Percentiles rank a stretch among this genome's conserved stretches.
These are phyloP conservation scores for Scutellaria galericulata DNA, from an alignment of 257 asterid genomes.

Conservation along the genomic window DNA sequence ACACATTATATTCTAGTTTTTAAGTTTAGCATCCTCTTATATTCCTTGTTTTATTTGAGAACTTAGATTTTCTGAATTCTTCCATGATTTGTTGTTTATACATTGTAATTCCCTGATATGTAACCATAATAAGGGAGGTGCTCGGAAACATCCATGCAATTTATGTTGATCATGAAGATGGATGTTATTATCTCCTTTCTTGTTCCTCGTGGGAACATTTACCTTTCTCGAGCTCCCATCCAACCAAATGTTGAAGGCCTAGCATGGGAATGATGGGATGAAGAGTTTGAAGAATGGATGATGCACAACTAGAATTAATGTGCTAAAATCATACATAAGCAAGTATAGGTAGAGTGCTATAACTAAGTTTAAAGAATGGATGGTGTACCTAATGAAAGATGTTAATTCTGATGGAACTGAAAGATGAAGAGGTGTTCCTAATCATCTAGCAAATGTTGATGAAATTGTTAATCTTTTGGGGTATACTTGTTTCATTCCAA, in stretches of 20 bases:
- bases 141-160: too few species aligned
- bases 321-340: not conserved
- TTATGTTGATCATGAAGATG: not conserved
- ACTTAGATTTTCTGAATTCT: not conserved
- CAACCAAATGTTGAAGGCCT: too few species aligned
- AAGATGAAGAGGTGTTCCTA: not conserved
- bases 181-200: too few species aligned
- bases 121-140: not conserved
- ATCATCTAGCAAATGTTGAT: not conserved
- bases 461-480: not conserved
- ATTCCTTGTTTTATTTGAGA: not conserved
- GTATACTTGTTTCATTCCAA: too few species aligned
- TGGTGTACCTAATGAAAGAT: not conserved
- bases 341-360: not conserved
- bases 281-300: too few species aligned
- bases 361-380: not conserved
- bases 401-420: not conserved
- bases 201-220: too few species aligned
- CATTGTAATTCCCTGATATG: not conserved
- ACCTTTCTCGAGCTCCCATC: too few species aligned
- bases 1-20: not conserved
- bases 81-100: slow-evolving; percentile 1
- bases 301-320: not conserved
- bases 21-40: not conserved
- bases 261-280: too few species aligned